Evolutionary conservation across 2,329 filamentous ascomycete species (phyloP).

Genomic region (Talaromyces sp.): DNA sequence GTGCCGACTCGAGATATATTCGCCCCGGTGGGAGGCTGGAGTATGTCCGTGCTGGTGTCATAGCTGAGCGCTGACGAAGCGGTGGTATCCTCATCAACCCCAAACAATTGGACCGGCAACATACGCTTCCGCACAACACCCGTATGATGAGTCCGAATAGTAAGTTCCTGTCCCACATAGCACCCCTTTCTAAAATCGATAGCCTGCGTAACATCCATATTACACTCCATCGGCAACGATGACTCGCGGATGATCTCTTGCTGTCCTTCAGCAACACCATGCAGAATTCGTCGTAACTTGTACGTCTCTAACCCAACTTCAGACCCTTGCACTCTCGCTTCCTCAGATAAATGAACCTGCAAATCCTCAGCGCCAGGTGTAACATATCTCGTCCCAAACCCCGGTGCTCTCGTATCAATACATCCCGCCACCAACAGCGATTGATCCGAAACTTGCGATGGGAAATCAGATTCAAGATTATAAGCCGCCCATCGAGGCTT

Average conservation of each 20-base stretch:
- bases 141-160: constrained; percentile 89
- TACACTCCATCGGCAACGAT: constrained; percentile 81
- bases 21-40: constrained; percentile 37
- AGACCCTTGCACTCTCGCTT: constrained; percentile 43
- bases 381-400: constrained; percentile 39
- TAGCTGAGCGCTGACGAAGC: constrained; percentile 40
- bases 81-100: constrained; percentile 36
- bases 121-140: constrained; percentile 90
- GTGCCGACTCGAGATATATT: constrained; percentile 54
- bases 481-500: constrained; percentile 36
- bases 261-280: constrained; percentile 82
- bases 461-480: constrained; percentile 34
- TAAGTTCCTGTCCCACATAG: constrained; percentile 94
- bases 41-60: constrained; percentile 26
- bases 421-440: constrained; percentile 34
- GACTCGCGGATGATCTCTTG: constrained; percentile 67
- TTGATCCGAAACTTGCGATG: constrained; percentile 29
- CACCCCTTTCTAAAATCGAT: constrained; percentile 96
- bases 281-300: constrained; percentile 70
- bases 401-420: constrained; percentile 40
- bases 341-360: constrained; percentile 31
- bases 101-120: constrained; percentile 73
- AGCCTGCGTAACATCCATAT: constrained; percentile 79
- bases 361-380: constrained; percentile 37
- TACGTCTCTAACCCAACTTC: constrained; percentile 61